Conservation (phyloP, 805 yeast genomes). For the Brettanomyces custersianus region DNA sequence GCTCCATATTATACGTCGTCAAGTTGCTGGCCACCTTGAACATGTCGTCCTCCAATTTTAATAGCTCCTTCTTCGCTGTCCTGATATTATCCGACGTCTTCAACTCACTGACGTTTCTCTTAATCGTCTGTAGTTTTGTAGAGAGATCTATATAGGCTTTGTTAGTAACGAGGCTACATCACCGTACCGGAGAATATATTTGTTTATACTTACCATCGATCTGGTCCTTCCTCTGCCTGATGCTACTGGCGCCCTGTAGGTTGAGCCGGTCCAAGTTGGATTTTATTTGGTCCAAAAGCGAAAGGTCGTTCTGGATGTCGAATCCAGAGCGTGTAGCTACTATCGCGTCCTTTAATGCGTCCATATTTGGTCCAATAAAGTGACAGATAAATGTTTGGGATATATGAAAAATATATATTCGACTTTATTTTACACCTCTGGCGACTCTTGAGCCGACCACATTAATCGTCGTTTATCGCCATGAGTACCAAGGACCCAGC, state of each 20-base stretch:
- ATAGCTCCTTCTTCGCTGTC: conserved; percentile 24
- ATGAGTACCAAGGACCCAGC: too few relatives aligned
- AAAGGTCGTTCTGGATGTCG: conserved; percentile 43
- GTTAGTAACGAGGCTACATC: background rate
- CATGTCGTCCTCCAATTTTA: conserved; percentile 34
- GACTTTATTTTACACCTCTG: too few relatives aligned
- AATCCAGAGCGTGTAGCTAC: conserved; percentile 18
- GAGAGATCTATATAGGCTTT: conserved; percentile 8
- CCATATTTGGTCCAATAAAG: conserved; percentile 8
- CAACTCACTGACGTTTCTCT: conserved; percentile 14
- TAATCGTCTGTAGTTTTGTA: conserved; percentile 14
- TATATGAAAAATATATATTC: too few relatives aligned
- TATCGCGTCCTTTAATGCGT: conserved; percentile 6
- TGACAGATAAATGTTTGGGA: too few relatives aligned
- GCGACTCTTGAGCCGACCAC: too few relatives aligned
- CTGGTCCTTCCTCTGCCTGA: background rate
- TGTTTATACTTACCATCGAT: background rate
- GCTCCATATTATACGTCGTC: conserved; percentile 39
- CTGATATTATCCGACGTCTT: conserved; percentile 21
- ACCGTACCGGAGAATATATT: background rate
- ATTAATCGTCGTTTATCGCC: too few relatives aligned
- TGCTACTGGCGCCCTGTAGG: background rate
- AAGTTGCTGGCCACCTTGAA: conserved; percentile 43
- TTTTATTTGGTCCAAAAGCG: conserved; percentile 29
- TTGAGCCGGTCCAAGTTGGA: conserved; percentile 7